Evolutionary conservation across 2,329 filamentous ascomycete species (phyloP).

Genomic region (Corniculantispora saksenae): DNA sequence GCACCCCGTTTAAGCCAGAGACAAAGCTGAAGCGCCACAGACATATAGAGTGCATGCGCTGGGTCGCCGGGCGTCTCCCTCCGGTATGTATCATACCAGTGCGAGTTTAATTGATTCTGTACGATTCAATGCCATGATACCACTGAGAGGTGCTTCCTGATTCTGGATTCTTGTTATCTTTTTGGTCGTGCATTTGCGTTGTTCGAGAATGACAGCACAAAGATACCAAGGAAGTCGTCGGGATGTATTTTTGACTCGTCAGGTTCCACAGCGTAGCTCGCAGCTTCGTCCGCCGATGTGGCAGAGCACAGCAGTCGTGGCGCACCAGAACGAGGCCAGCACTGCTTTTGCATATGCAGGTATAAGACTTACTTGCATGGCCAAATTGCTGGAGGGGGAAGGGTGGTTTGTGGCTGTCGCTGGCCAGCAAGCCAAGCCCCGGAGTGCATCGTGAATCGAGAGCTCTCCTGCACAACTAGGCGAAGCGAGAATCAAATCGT

Average conservation of each 20-base stretch:
- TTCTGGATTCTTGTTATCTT: background rate
- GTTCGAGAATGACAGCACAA: background rate
- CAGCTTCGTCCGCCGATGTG: slow-evolving; percentile 3
- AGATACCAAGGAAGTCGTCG: too few species aligned
- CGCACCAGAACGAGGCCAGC: background rate
- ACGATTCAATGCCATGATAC: background rate
- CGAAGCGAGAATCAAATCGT: background rate
- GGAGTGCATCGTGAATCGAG: slow-evolving; percentile 4
- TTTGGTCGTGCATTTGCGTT: background rate
- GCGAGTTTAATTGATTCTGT: background rate
- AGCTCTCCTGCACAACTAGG: background rate
- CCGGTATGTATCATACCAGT: background rate
- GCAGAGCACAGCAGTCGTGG: background rate
- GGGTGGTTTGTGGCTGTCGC: too few species aligned
- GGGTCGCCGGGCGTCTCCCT: background rate
- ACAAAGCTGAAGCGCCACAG: background rate
- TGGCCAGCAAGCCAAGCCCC: background rate
- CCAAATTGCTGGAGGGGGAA: too few species aligned
- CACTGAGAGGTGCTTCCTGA: background rate
- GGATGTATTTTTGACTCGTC: background rate
- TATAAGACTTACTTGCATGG: background rate
- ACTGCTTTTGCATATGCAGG: background rate
- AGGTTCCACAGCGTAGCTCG: background rate
- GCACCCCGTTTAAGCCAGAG: too few species aligned
- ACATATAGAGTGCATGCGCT: background rate